Conservation (phyloP, 2,329 filamentous ascomycete species). For the Escovopsis weberi region DNA sequence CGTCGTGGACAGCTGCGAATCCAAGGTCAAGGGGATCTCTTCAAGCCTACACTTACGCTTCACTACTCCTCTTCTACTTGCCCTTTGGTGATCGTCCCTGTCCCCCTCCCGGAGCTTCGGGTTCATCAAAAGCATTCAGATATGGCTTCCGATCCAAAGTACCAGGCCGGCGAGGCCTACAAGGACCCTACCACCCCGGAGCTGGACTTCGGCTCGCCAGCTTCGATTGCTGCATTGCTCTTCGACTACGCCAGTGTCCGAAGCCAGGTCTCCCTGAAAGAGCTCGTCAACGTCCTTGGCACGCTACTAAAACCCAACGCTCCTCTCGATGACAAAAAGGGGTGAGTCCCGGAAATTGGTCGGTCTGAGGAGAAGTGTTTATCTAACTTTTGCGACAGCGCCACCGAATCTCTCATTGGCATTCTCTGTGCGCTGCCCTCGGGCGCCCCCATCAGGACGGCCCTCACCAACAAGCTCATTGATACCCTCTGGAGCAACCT, state of each 20-base stretch:
- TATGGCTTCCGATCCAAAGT: conserved; percentile 22
- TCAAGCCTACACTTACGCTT: too few species aligned
- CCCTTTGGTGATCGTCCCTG: too few species aligned
- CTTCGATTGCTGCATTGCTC: conserved; percentile 19
- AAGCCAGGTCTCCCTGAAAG: conserved; percentile 12
- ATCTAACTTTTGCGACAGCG: conserved; percentile 14
- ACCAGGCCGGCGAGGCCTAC: conserved; percentile 24
- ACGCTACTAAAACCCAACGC: conserved; percentile 27
- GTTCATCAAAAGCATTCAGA: background rate
- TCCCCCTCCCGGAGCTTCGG: too few species aligned
- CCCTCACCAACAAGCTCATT: conserved; percentile 35
- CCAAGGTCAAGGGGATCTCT: too few species aligned
- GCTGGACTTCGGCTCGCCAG: conserved; percentile 14
- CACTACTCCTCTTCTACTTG: too few species aligned
- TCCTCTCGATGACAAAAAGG: conserved; percentile 42
- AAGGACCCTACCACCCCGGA: conserved; percentile 9
- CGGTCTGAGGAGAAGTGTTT: too few species aligned
- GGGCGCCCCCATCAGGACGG: conserved; percentile 17
- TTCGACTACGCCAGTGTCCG: conserved; percentile 18
- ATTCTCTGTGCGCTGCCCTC: conserved; percentile 24
- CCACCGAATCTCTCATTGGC: conserved; percentile 25
- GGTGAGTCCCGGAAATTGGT: conserved; percentile 11
- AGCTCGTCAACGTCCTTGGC: conserved; percentile 19
- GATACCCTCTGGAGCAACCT: conserved; percentile 38
- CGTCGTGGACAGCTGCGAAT: too few species aligned